Evolutionary conservation across 345 rosid species (phyloP), one percentile per base, ranked within the genome.

Genomic region (Brassica rapa): DNA sequence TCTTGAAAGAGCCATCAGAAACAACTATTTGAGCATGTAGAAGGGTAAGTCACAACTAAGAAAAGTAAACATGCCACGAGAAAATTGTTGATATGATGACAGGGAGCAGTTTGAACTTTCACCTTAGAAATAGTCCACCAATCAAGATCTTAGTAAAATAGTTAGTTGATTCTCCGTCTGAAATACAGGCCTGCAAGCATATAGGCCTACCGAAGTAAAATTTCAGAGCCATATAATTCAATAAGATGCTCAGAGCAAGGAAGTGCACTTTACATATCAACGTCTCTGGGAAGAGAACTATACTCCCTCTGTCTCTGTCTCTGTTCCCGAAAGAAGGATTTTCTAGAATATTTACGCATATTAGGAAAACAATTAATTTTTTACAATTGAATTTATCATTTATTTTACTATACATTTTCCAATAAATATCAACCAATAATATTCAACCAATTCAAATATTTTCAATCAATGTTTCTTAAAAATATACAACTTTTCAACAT

Each of bases 121-220:
- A 92, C 99, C 99, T 93, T 78, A 95, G 81, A 84, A 95, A 95
- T 41, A 93, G 73, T 62, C 99, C 99, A 70, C 92, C 89, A 61
- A 95, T 76, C 85, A 83, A 71, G 76, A 93, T 84, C 77, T 81
- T 93, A 12, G 98, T 91, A 89, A 93, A 87, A 79, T 86, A 86
- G 73, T 84, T 91, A 60, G 92, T 86, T 72, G 39, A 81, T 79
- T 90, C 94, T 75, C 98, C 99, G 73, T 91, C 94, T 25, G 93
- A 87, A 84, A 91, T 92, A 88, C 93, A 90, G 59, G 98, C 91
- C 98, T 95, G 93, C 72, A 84, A 64, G 70, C 69, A 85, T 70
- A 67, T 73, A 75, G 65, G 72, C 46, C 53, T 21, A 63, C 11
- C 0, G 35, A 59, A 63, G 53, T 70, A 68, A 80, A 43, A 65